These are phyloP conservation scores for Nannizzia gypsea DNA, from an alignment of 2,329 filamentous ascomycete species.

Conservation along the genomic window DNA sequence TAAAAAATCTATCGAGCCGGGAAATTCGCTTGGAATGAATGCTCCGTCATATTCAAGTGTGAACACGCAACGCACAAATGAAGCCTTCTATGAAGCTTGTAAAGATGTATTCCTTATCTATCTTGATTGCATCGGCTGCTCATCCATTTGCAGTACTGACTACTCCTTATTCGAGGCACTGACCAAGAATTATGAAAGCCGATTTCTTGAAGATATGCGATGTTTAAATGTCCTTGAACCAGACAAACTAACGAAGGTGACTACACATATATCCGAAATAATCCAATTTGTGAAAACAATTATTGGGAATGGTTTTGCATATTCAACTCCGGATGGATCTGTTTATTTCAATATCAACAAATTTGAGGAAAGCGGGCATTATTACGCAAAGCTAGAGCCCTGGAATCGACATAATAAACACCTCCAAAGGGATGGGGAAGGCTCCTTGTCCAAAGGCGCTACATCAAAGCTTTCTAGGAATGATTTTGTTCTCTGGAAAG, in stretches of 20 bases:
- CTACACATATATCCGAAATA: neutral
- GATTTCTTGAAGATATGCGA: neutral
- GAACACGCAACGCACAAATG: neutral
- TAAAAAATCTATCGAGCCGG: conserved; percentile 19
- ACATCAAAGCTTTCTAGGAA: neutral
- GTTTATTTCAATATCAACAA: neutral
- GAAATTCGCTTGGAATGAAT: neutral
- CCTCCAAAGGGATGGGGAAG: conserved; percentile 79
- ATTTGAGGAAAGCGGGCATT: conserved; percentile 16
- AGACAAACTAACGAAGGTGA: neutral
- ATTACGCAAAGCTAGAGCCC: conserved; percentile 73
- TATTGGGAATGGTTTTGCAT: neutral
- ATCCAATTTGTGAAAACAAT: neutral
- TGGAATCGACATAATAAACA: conserved; percentile 74
- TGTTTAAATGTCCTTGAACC: neutral
- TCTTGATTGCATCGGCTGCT: neutral
- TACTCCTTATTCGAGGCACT: conserved; percentile 50
- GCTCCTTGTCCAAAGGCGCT: conserved; percentile 52
- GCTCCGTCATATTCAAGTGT: neutral
- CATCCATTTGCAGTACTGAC: neutral
- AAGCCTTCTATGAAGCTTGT: neutral
- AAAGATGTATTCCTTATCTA: neutral
- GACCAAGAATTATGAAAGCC: neutral
- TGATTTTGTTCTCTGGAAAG: neutral
- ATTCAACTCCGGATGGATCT: neutral